Conservation (phyloP, 1,284 basidiomycete species). For the Naganishia sp. region DNA sequence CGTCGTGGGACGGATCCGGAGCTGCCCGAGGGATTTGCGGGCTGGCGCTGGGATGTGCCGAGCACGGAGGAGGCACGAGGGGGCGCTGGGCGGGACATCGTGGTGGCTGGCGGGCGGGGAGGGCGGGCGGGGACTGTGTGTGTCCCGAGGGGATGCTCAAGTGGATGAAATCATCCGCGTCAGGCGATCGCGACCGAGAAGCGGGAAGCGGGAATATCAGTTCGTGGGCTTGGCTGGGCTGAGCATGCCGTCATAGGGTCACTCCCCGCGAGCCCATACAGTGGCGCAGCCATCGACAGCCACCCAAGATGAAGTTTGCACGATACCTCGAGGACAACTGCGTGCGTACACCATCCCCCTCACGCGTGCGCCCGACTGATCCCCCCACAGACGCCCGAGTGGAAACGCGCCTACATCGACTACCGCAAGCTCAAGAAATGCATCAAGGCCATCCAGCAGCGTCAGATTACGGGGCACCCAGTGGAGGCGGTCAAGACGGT, state of each 20-base stretch:
- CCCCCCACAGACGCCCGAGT: conserved; percentile 47
- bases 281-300: too few relatives aligned
- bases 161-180: not conserved
- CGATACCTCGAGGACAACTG: conserved; percentile 48
- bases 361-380: not conserved
- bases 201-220: not conserved
- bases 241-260: too few relatives aligned
- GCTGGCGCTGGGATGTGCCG: conserved; percentile 41
- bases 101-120: not conserved
- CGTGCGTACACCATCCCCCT: conserved; percentile 3
- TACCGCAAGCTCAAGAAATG: conserved; percentile 53
- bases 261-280: too few relatives aligned
- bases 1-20: conserved; percentile 41
- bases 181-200: not conserved
- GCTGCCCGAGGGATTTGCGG: conserved; percentile 35
- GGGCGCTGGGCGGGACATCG: conserved; percentile 49
- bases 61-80: conserved; percentile 39
- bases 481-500: conserved; percentile 1
- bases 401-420: conserved; percentile 55
- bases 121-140: not conserved
- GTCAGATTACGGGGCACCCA: conserved; percentile 15
- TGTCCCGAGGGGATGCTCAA: not conserved
- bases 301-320: conserved; percentile 33
- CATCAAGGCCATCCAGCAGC: conserved; percentile 48
- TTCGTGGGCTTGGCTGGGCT: too few relatives aligned